These are phyloP conservation scores for Sphagnum tenellum DNA, from an alignment of 225 moss, liverwort and hornwort genomes.

Conservation along the genomic window DNA sequence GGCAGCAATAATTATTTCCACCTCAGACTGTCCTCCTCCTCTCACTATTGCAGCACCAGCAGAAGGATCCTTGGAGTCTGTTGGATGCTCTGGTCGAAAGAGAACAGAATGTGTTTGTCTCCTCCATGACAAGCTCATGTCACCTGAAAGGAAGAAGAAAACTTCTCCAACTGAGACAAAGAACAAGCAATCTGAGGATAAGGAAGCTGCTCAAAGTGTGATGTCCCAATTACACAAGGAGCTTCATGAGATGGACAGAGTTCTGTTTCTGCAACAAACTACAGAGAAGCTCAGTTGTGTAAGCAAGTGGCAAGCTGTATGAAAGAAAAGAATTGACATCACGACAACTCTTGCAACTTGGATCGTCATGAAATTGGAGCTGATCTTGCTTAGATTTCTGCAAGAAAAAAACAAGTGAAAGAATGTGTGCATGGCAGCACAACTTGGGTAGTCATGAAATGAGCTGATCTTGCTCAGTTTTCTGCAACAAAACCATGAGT, in stretches of 20 bases:
- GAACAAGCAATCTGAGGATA: slow-evolving; percentile 18
- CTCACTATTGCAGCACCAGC: slow-evolving; percentile 10
- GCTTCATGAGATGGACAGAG: slow-evolving; percentile 21
- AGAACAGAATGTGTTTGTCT: slow-evolving; percentile 18
- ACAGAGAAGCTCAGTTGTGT: slow-evolving; percentile 19
- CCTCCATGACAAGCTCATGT: slow-evolving; percentile 28
- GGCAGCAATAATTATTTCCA: no score
- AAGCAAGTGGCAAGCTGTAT: slow-evolving; percentile 25
- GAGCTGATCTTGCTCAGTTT: no score
- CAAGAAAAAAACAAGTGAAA: background rate
- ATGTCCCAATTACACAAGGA: slow-evolving; percentile 10
- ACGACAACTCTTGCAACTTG: no score
- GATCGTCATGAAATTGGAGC: no score
- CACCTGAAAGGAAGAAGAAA: slow-evolving; percentile 21
- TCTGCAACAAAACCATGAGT: no score
- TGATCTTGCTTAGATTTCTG: no score
- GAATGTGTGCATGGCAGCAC: slow-evolving; percentile 18
- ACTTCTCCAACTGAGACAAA: slow-evolving; percentile 17
- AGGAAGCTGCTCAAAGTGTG: slow-evolving; percentile 14
- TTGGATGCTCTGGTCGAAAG: slow-evolving; percentile 18
- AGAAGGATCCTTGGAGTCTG: slow-evolving; percentile 11
- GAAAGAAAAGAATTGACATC: slow-evolving; percentile 17
- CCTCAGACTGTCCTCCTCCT: slow-evolving; percentile 21
- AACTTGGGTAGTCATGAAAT: no score
- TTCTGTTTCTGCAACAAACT: slow-evolving; percentile 23